Evolutionary conservation across 1,284 basidiomycete genomes (phyloP).

Genomic region (Apiotrichum brassicae): DNA sequence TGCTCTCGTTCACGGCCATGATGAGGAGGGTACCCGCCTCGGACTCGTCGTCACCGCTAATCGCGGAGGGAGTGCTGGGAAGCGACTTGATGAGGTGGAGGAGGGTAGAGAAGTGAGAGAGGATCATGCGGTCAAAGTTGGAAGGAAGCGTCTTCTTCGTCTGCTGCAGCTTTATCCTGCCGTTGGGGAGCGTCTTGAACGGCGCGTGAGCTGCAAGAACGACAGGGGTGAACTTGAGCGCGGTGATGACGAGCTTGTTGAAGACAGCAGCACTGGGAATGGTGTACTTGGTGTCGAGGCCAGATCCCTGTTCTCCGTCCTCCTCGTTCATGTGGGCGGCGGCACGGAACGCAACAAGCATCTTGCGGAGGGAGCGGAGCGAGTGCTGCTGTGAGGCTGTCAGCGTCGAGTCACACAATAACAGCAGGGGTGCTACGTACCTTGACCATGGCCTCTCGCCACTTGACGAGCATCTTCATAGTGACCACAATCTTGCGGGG

Average conservation of each 20-base stretch:
- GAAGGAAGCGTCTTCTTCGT: slow-evolving; percentile 54
- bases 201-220: slow-evolving; percentile 82
- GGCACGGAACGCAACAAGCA: slow-evolving; percentile 81
- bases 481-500: slow-evolving; percentile 55
- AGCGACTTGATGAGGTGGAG: slow-evolving; percentile 72
- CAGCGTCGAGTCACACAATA: neutral
- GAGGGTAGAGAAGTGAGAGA: slow-evolving; percentile 82
- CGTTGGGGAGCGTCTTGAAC: slow-evolving; percentile 71
- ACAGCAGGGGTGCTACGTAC: slow-evolving; percentile 45
- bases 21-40: slow-evolving; percentile 52
- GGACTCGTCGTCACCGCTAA: slow-evolving; percentile 30
- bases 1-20: slow-evolving; percentile 70
- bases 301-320: slow-evolving; percentile 52
- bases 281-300: slow-evolving; percentile 59
- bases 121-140: slow-evolving; percentile 77
- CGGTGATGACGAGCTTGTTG: slow-evolving; percentile 81
- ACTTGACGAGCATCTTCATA: slow-evolving; percentile 64
- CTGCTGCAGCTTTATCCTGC: slow-evolving; percentile 58
- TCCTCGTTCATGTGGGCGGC: slow-evolving; percentile 86
- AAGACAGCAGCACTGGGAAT: slow-evolving; percentile 80
- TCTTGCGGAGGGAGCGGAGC: slow-evolving; percentile 72
- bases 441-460: slow-evolving; percentile 88
- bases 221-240: slow-evolving; percentile 85
- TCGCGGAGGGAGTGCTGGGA: slow-evolving; percentile 51
- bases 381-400: slow-evolving; percentile 88